These are phyloP conservation scores for Trametes punicea DNA, from an alignment of 768 basidiomycete genomes.

Conservation along the genomic window DNA sequence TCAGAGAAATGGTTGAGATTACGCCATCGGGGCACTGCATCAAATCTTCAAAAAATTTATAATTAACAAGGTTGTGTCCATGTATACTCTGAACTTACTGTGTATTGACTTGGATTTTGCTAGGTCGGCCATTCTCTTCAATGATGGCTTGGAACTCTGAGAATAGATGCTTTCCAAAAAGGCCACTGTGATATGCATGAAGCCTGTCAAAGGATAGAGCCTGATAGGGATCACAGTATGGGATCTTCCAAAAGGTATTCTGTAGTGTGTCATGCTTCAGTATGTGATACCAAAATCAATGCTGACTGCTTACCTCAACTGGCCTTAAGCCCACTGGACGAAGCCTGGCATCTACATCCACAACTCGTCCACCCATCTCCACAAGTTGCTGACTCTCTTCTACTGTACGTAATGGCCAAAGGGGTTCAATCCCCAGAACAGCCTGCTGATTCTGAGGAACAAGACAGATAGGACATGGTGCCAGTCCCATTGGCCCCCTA, in stretches of 20 bases:
- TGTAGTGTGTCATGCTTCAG: neutral
- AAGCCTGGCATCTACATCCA: neutral
- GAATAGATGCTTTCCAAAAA: conserved; percentile 15
- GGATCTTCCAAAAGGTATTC: conserved; percentile 12
- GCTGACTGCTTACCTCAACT: neutral
- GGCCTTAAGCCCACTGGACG: neutral
- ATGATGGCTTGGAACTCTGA: neutral
- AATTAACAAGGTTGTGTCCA: neutral
- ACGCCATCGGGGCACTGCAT: neutral
- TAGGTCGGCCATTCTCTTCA: neutral
- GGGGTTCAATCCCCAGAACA: neutral
- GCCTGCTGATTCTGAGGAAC: conserved; percentile 3
- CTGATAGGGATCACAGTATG: conserved; percentile 5
- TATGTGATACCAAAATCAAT: neutral
- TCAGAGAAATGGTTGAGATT: neutral
- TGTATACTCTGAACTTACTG: neutral
- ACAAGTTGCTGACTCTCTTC: neutral
- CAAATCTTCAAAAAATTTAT: neutral
- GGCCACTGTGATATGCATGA: conserved; percentile 15
- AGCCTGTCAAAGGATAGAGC: conserved; percentile 17
- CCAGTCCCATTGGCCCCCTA: neutral
- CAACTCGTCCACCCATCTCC: neutral
- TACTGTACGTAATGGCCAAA: neutral
- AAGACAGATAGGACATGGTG: conserved; percentile 18
- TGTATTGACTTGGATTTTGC: neutral